phyloP scores from a whole-genome alignment of 331 rosid genomes.

The Quercus lobata region DNA sequence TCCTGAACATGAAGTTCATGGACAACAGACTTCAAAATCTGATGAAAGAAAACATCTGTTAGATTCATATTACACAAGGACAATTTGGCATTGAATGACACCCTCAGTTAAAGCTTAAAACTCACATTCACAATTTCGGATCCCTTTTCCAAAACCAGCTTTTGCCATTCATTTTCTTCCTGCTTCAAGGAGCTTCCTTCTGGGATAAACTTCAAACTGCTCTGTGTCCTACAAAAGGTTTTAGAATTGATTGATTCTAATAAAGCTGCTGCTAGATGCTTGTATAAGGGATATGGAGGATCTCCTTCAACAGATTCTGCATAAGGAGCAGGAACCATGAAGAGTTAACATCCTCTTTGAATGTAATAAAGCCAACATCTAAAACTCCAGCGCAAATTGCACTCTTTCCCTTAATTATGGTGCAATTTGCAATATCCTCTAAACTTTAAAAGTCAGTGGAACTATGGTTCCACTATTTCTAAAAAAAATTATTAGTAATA shows the following conservation, averaged over 20 bases:
- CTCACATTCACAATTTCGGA: slow-evolving; percentile 52
- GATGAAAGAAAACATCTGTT: slow-evolving; percentile 16
- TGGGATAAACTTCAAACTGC: slow-evolving; percentile 14
- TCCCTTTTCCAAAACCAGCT: slow-evolving; percentile 53
- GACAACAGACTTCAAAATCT: slow-evolving; percentile 43
- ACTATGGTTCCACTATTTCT: no score
- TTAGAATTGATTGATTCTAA: slow-evolving; percentile 39
- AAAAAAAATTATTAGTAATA: no score
- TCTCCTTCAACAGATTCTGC: slow-evolving; percentile 55
- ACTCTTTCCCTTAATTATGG: no score
- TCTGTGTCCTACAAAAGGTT: slow-evolving; percentile 20
- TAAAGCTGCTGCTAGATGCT: slow-evolving; percentile 45
- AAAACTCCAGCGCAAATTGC: not conserved
- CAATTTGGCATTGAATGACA: not conserved
- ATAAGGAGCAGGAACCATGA: not conserved
- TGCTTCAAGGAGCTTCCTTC: slow-evolving; percentile 35
- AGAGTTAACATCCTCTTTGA: not conserved
- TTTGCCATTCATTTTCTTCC: slow-evolving; percentile 52
- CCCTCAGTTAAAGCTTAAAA: not conserved
- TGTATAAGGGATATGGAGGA: slow-evolving; percentile 70
- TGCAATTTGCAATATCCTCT: no score
- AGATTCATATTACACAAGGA: not conserved
- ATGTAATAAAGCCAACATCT: not conserved
- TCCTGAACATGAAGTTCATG: slow-evolving; percentile 57
- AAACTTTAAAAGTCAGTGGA: not conserved